Evolutionary conservation across 169 alveolate genomes (phyloP), one percentile per base, ranked within the genome.

Genomic region (Neospora caninum): DNA sequence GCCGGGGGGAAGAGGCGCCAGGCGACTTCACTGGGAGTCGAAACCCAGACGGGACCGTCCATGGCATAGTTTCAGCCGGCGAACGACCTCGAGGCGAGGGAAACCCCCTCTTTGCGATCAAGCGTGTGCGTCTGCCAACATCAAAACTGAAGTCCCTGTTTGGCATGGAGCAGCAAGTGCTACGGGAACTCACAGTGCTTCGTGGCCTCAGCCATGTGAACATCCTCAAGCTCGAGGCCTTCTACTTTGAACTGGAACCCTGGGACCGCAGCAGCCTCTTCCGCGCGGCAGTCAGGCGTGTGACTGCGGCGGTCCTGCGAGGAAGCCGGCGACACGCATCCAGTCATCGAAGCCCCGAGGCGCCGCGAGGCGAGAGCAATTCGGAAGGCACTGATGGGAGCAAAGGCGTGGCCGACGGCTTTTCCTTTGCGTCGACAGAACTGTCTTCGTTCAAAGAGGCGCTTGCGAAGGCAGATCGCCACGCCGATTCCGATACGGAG

Each of bases 141-240:
- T 89, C 91, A 27, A 43, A 58, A 29, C 91, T 80, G 91, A 92
- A 92, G 69, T 13, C 70, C 67, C 18, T 92, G 53, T 92, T 92
- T 43, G 94, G 94, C 39, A 36, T 92, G 43, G 92, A 80, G 31
- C 94, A 92, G 91, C 94, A 83, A 58, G 86, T 38, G 64, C 39
- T 92, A 41, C 27, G 94, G 29, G 94, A 92, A 31, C 82, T 92
- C 9, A n/a, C 91, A 9, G 73, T 82, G 31, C 91, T 92, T 29
- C 94, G 94, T 0, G 42, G 42, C 29, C 80, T 80, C 25, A 70
- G 36, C 29, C 94, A 92, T 41, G 84, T 58, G 53, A 92, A 92
- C 69, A 29, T 92, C 22, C 82, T 92, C n/a, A 42, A 41, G 29
- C 49, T 92, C 20, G 45, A 58, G 39, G 94, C 91, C 64, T 92